Evolutionary conservation across 176 grass and related monocot genomes (phyloP).

Genomic region (Echinochloa phyllopogon): DNA sequence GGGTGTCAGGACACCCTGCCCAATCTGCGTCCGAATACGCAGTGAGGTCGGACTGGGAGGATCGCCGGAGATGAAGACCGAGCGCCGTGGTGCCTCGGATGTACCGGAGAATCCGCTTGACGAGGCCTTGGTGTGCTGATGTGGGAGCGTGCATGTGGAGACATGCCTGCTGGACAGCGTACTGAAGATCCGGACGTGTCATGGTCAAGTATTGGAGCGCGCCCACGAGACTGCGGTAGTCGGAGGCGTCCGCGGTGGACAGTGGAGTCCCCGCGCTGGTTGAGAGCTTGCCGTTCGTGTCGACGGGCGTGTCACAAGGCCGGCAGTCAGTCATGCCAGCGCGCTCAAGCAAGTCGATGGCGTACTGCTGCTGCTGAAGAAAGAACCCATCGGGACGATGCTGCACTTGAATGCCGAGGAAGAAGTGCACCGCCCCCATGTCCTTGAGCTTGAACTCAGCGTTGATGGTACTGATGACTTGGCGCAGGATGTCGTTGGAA

Average conservation of each 20-base stretch:
- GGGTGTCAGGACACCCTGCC: too few species aligned
- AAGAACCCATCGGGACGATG: background rate
- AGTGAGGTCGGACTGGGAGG: too few species aligned
- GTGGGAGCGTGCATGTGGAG: too few species aligned
- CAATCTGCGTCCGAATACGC: too few species aligned
- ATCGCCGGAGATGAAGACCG: too few species aligned
- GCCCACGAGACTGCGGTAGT: background rate
- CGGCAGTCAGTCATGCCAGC: background rate
- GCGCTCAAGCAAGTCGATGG: background rate
- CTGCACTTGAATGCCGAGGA: background rate
- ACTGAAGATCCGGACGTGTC: too few species aligned
- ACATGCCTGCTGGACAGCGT: too few species aligned
- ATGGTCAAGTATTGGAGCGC: too few species aligned
- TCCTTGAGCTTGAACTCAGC: background rate
- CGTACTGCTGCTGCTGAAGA: background rate
- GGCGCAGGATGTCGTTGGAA: background rate
- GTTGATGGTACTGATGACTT: background rate
- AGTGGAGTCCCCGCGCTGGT: background rate
- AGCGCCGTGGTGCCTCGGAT: too few species aligned
- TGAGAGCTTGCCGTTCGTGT: background rate
- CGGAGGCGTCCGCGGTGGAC: too few species aligned
- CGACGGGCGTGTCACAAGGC: background rate
- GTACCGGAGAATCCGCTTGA: too few species aligned
- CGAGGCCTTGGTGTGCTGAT: too few species aligned
- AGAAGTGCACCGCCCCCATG: background rate